phyloP scores from a whole-genome alignment of 352 stramenopile species.

The Thalassiosira hispida region DNA sequence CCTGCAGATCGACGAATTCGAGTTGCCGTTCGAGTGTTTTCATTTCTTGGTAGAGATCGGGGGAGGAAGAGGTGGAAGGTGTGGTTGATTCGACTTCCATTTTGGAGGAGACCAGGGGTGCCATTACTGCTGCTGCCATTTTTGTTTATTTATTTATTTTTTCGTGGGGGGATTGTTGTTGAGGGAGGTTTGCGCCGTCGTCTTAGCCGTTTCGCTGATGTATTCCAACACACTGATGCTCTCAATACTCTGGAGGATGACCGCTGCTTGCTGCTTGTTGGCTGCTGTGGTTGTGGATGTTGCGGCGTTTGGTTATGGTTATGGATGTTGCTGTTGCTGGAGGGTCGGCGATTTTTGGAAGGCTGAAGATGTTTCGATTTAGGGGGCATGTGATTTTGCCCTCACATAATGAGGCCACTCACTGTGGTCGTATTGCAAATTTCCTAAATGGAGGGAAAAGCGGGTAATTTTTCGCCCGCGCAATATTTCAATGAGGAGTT shows the following conservation, averaged over 20 bases:
- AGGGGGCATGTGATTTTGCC: no score
- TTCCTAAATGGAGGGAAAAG: no score
- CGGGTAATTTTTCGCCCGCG: no score
- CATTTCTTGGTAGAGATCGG: slow-evolving; percentile 88
- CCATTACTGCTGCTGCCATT: slow-evolving; percentile 43
- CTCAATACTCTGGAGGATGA: no score
- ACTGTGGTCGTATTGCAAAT: no score
- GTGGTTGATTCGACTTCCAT: slow-evolving; percentile 49
- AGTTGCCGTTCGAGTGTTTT: slow-evolving; percentile 89
- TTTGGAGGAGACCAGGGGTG: background rate
- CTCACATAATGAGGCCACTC: no score
- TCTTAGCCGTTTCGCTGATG: no score
- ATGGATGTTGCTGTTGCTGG: background rate
- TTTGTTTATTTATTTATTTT: slow-evolving; percentile 5
- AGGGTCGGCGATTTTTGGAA: background rate
- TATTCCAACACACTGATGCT: no score
- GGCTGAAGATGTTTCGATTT: no score
- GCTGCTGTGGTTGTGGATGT: background rate
- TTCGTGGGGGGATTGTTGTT: slow-evolving; percentile 4
- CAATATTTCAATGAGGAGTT: no score
- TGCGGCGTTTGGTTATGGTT: background rate
- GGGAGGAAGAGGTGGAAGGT: slow-evolving; percentile 1
- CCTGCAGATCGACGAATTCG: slow-evolving; percentile 91
- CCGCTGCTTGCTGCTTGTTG: no score
- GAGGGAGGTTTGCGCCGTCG: background rate